Evolutionary conservation across 208 protist genomes (phyloP).

Genomic region (Vickermania spadyakhi): DNA sequence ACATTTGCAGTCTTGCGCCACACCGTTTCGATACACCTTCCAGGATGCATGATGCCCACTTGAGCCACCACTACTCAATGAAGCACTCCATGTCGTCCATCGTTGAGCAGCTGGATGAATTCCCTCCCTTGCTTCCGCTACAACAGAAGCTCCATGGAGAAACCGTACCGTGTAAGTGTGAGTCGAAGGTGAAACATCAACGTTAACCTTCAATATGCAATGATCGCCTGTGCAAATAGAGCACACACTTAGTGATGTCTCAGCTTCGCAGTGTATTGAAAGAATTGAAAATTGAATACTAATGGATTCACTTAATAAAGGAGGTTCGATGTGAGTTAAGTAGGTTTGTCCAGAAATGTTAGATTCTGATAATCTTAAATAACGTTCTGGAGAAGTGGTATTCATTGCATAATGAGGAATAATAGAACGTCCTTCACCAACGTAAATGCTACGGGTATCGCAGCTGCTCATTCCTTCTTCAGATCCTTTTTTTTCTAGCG

Average conservation of each 20-base stretch:
- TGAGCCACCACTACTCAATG: conserved; percentile 28
- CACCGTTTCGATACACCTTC: conserved; percentile 64
- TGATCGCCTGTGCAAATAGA: too few relatives aligned
- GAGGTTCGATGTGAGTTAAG: neutral
- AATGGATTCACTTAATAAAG: too few relatives aligned
- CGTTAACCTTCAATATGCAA: neutral
- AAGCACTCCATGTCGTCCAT: conserved; percentile 75
- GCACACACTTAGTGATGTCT: too few relatives aligned
- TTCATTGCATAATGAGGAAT: neutral
- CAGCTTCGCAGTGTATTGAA: too few relatives aligned
- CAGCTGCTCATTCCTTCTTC: neutral
- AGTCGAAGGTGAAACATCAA: neutral
- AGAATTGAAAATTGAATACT: too few relatives aligned
- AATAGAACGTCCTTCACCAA: neutral
- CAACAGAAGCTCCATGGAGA: too few relatives aligned
- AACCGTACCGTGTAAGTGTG: neutral
- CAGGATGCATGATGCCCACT: conserved; percentile 39
- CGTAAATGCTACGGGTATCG: neutral
- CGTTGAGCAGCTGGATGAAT: neutral
- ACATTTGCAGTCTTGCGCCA: conserved; percentile 24
- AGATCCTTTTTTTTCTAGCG: neutral
- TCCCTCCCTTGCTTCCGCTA: neutral
- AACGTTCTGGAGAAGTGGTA: neutral
- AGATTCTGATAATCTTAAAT: neutral
- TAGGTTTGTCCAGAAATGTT: neutral